Evolutionary conservation across 1,284 basidiomycete genomes (phyloP).

Genomic region (Termitomyces sp.): DNA sequence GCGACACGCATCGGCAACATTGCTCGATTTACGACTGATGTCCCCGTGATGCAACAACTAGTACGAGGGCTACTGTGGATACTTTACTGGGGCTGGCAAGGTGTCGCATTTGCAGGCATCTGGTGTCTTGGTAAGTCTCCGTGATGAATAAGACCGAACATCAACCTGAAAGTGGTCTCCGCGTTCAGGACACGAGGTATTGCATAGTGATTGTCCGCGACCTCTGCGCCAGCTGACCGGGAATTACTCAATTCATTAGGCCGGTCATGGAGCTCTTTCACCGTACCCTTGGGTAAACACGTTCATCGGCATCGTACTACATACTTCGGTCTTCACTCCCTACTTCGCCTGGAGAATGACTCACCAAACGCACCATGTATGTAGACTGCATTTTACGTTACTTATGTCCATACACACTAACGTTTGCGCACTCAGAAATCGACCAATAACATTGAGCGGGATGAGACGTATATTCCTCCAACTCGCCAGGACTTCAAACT

Average conservation of each 20-base stretch:
- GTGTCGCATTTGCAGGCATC: constrained; percentile 42
- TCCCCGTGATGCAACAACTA: constrained; percentile 17
- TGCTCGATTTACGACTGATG: constrained; percentile 16
- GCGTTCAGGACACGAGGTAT: constrained; percentile 39
- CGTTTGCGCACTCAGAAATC: constrained; percentile 28
- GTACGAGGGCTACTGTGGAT: constrained; percentile 31
- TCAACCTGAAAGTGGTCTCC: constrained; percentile 14
- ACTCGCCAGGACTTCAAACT: constrained; percentile 44
- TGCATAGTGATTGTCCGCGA: constrained; percentile 9
- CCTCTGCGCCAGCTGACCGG: neutral
- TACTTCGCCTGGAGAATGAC: constrained; percentile 41
- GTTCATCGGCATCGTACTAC: constrained; percentile 25
- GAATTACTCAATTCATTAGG: constrained; percentile 17
- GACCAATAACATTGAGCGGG: constrained; percentile 41
- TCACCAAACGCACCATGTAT: constrained; percentile 41
- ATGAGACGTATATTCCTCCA: constrained; percentile 52
- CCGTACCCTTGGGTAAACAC: constrained; percentile 23
- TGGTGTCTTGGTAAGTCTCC: constrained; percentile 42
- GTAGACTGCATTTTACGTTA: constrained; percentile 1
- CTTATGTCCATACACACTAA: constrained; percentile 12
- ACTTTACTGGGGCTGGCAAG: constrained; percentile 46
- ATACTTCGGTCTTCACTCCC: constrained; percentile 32
- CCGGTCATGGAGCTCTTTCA: constrained; percentile 31
- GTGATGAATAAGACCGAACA: neutral
- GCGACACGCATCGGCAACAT: constrained; percentile 34